Evolutionary conservation across 2,329 filamentous ascomycete species (phyloP), one percentile per base, ranked within the genome.

Genomic region (Zelopaecilomyces penicillatus): DNA sequence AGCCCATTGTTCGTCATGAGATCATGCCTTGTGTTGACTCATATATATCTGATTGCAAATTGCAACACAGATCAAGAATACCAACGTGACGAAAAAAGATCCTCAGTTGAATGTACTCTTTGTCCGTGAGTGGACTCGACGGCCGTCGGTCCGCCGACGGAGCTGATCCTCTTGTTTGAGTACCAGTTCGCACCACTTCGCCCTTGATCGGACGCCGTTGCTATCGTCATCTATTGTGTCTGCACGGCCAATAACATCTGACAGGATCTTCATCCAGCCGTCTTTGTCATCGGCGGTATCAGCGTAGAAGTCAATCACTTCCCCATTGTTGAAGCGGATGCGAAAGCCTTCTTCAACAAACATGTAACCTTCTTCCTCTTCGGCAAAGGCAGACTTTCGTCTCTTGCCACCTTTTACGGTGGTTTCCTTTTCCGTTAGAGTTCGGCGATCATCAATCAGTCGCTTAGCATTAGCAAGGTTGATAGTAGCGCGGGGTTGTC

Each of bases 341-440:
- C 93, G 87, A 83, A 98, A 98, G 3, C 93, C 93, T 63, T 98
- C 93, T 65, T 98, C 93, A 43, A 98, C 91, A 63, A 98, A 98
- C 86, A 96, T 95, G 72, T 98, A 98, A 36, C 93, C 93, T 62
- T 98, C 93, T 67, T 98, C 93, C 53, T 98, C 93, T 65, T 97
- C 93, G 2, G 91, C 90, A 64, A 98, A 98, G 8, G 87, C 93
- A 31, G 90, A 96, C 64, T 94, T 89, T 45, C 93, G 85, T 37
- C 93, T 85, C 54, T 81, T 83, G 45, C 88, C 87, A 51, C 78
- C 78, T 60, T 82, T 86, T 46, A 83, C 85, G 10, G 76, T 82
- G 1, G 83, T 87, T 59, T 94, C 87, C 54, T 87, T 89, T 57
- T 95, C 85, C 5, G 83, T 87, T 39, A 98, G 73, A 19, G 86